phyloP scores from a whole-genome alignment of 306 rosid genomes.

The Quercus ilex region DNA sequence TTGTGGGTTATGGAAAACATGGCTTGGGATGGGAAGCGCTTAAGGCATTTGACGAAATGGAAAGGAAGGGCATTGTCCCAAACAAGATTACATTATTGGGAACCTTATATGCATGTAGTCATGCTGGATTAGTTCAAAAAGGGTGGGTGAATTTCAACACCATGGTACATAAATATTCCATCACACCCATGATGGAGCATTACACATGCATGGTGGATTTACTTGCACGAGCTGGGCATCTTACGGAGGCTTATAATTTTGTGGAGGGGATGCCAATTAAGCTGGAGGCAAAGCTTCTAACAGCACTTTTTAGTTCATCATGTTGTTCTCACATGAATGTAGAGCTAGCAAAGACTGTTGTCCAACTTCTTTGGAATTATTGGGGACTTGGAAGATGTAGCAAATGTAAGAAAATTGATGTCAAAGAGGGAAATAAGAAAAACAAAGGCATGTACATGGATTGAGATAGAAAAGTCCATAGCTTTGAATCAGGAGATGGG shows the following conservation, averaged over 20 bases:
- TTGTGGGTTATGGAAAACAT: slow-evolving; percentile 21
- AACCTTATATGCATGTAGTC: slow-evolving; percentile 33
- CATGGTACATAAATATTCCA: slow-evolving; percentile 20
- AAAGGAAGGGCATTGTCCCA: slow-evolving; percentile 23
- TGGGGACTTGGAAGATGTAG: slow-evolving; percentile 25
- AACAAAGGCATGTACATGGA: slow-evolving; percentile 26
- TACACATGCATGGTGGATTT: slow-evolving; percentile 40
- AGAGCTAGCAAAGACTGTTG: slow-evolving; percentile 15
- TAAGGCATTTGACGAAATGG: slow-evolving; percentile 24
- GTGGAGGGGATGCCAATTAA: slow-evolving; percentile 25
- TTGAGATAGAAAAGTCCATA: slow-evolving; percentile 29
- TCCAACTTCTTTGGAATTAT: slow-evolving; percentile 30
- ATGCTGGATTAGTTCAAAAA: slow-evolving; percentile 31
- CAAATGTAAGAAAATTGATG: slow-evolving; percentile 28
- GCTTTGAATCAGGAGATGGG: slow-evolving; percentile 23
- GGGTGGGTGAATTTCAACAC: slow-evolving; percentile 24
- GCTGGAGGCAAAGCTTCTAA: slow-evolving; percentile 23
- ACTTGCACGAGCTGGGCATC: slow-evolving; percentile 16
- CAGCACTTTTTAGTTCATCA: slow-evolving; percentile 29
- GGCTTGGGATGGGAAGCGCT: slow-evolving; percentile 30
- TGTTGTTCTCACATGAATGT: slow-evolving; percentile 20
- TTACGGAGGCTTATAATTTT: slow-evolving; percentile 24
- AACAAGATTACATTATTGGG: slow-evolving; percentile 32
- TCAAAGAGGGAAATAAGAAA: slow-evolving; percentile 18
- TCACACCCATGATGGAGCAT: slow-evolving; percentile 33